Base-by-base conservation (phyloP, 73 alveolate genomes). In the Paramecium tetraurelia region DNA sequence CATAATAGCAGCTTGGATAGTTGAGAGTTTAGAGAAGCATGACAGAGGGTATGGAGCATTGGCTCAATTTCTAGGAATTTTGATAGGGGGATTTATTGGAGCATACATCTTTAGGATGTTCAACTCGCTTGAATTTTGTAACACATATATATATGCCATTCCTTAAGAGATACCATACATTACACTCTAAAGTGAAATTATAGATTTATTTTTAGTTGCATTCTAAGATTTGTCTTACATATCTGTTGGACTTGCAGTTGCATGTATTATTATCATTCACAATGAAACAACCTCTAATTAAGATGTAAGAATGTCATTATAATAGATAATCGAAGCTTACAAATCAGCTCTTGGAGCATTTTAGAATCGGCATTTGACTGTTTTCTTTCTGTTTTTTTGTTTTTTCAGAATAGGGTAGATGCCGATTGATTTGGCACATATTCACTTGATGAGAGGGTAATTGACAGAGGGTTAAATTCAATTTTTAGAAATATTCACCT, bases 11-110 rank as follows among this genome's bases (percentile, higher is more conserved):
- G 68, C 89, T 8, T 76, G 63, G 63, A 10, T 80, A 24, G 90
- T 46, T 14, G 90, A 80, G 22, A 41, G 48, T 22, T 80, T 80
- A 3, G 27, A 41, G 3, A 29, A 14, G 18, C 36, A 75, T 2
- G 36, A 41, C 4, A 75, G 46, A 75, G 87, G 68, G 59, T 20
- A 75, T 75, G 90, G 57, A 46, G 75, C 90, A 80, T 80, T 80
- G 33, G 43, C 72, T 22, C 57, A 80, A 80, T 80, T 31, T 80
- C 36, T 76, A 24, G 89, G 89, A 36, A 40, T 36, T 16, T 38
- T 80, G 21, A 33, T 80, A 22, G 76, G 90, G 2, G 90, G 53
- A 43, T 80, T 80, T 16, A 80, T 48, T 40, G 89, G 89, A 7
- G 63, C 89, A 22, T 76, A 12, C 31, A 43, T 40, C 10, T 44